Conservation (phyloP, 495 filamentous ascomycete genomes). For the Friedmanniomyces endolithicus region DNA sequence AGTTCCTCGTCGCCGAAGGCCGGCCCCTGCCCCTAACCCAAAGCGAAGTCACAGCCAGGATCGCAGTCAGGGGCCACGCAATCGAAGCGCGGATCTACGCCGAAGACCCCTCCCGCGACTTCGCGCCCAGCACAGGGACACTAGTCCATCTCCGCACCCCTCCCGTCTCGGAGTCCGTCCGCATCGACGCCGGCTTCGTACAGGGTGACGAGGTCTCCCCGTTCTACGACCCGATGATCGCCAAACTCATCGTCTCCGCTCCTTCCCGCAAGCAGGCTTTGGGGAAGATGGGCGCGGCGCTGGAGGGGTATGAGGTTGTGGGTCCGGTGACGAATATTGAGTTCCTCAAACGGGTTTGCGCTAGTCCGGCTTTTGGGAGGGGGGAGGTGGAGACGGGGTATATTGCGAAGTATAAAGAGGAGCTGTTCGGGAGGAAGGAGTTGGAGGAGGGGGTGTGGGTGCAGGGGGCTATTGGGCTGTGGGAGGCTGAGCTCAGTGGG, state of each 20-base stretch:
- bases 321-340: constrained; percentile 93
- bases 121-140: constrained; percentile 87
- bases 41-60: constrained; percentile 63
- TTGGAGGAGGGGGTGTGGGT: constrained; percentile 38
- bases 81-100: constrained; percentile 96
- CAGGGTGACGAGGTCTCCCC: constrained; percentile 84
- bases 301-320: constrained; percentile 85
- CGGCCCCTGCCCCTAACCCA: constrained; percentile 77
- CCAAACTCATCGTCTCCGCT: constrained; percentile 90
- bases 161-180: constrained; percentile 50
- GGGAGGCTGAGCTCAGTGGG: constrained; percentile 3
- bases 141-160: constrained; percentile 74
- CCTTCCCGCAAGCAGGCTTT: constrained; percentile 66
- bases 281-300: constrained; percentile 64
- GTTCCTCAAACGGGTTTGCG: constrained; percentile 78
- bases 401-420: constrained; percentile 72
- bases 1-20: constrained; percentile 84
- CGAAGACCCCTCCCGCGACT: constrained; percentile 78
- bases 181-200: constrained; percentile 87
- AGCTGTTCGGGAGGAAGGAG: constrained; percentile 31
- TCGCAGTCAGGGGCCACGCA: constrained; percentile 64
- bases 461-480: constrained; percentile 64
- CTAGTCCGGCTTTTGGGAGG: constrained; percentile 65
- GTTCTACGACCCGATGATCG: constrained; percentile 98
- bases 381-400: constrained; percentile 94